phyloP scores from a whole-genome alignment of 2,329 filamentous ascomycete genomes.

The Aspergillus tamarii region DNA sequence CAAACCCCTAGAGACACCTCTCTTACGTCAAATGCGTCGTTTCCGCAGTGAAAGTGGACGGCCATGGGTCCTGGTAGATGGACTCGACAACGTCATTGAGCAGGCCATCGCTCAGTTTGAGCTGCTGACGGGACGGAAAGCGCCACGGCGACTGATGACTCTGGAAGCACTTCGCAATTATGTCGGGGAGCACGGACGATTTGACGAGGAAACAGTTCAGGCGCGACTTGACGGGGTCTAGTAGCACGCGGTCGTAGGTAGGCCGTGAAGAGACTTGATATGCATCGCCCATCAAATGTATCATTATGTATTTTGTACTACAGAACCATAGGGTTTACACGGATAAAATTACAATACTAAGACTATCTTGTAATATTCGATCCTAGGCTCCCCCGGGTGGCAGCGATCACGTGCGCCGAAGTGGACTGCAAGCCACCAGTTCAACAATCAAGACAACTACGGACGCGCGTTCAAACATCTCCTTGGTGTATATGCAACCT shows the following conservation, averaged over 20 bases:
- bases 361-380: not conserved
- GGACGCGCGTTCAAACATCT: conserved; percentile 10
- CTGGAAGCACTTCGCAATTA: conserved; percentile 57
- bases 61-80: conserved; percentile 74
- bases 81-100: conserved; percentile 74
- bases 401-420: not conserved
- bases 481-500: not conserved
- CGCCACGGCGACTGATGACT: conserved; percentile 72
- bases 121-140: conserved; percentile 73
- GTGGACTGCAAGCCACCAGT: not conserved
- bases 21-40: conserved; percentile 68
- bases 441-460: not conserved
- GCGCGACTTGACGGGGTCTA: conserved; percentile 34
- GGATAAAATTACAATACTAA: not conserved
- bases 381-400: not conserved
- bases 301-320: not conserved
- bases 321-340: not conserved
- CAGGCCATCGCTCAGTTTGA: conserved; percentile 83
- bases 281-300: not conserved
- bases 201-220: conserved; percentile 44
- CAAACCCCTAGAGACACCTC: conserved; percentile 71
- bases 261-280: not conserved
- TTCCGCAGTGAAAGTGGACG: conserved; percentile 57
- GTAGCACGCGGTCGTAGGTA: not conserved
- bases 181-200: conserved; percentile 36